phyloP scores from a whole-genome alignment of 2,329 filamentous ascomycete species.

The Dactylonectria macrodidyma region DNA sequence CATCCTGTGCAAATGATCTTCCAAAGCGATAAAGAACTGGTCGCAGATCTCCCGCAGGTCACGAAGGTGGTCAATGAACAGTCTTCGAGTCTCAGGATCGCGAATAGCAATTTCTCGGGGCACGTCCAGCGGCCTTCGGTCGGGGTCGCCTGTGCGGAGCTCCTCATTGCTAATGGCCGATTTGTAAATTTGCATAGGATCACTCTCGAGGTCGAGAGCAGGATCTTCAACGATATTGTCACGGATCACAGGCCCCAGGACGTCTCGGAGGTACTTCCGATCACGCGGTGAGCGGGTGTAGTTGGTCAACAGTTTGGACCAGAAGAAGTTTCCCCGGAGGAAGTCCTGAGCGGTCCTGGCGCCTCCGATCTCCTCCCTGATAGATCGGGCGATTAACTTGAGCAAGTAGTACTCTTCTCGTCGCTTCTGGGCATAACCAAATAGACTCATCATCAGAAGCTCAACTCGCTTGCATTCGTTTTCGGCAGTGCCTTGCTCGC shows the following conservation, averaged over 20 bases:
- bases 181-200: constrained; percentile 96
- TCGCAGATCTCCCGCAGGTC: constrained; percentile 96
- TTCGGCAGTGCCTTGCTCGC: constrained; percentile 87
- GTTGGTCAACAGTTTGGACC: constrained; percentile 86
- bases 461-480: constrained; percentile 95
- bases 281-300: constrained; percentile 94
- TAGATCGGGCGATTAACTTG: constrained; percentile 86
- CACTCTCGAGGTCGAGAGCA: constrained; percentile 92
- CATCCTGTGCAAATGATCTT: constrained; percentile 89
- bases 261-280: constrained; percentile 90
- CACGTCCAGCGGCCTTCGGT: constrained; percentile 85
- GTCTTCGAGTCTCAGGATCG: constrained; percentile 90
- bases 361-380: constrained; percentile 87
- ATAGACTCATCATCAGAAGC: constrained; percentile 94
- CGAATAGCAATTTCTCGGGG: constrained; percentile 95
- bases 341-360: constrained; percentile 86
- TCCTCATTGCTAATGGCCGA: constrained; percentile 98
- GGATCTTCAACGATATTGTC: constrained; percentile 95
- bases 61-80: constrained; percentile 95
- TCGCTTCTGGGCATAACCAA: constrained; percentile 96
- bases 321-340: constrained; percentile 91
- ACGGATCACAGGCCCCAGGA: constrained; percentile 87
- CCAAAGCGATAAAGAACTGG: constrained; percentile 86
- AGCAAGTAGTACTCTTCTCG: constrained; percentile 97
- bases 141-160: constrained; percentile 88